Conservation (phyloP, 2,329 filamentous ascomycete species). For the Metarhizium robertsii region DNA sequence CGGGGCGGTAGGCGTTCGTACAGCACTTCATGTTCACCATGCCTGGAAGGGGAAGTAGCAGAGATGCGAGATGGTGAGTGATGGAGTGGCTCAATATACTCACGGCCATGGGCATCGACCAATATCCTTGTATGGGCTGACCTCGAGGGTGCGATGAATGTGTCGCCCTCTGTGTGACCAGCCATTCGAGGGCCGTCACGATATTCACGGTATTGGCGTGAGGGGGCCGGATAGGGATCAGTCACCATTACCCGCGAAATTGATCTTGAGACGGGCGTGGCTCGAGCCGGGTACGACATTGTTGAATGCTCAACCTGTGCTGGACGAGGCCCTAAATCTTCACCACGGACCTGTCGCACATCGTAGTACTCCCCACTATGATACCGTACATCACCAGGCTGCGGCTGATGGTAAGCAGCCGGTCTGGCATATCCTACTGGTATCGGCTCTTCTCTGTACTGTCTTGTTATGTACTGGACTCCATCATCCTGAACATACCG, state of each 20-base stretch:
- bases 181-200: slow-evolving; percentile 35
- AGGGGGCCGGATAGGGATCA: slow-evolving; percentile 29
- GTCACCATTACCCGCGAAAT: slow-evolving; percentile 33
- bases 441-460: slow-evolving; percentile 20
- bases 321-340: slow-evolving; percentile 23
- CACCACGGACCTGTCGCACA: slow-evolving; percentile 19
- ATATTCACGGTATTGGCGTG: slow-evolving; percentile 34
- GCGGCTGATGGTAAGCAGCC: slow-evolving; percentile 1
- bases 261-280: slow-evolving; percentile 28
- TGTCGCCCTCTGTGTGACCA: slow-evolving; percentile 38
- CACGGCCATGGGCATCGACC: slow-evolving; percentile 73
- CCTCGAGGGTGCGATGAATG: slow-evolving; percentile 40
- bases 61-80: slow-evolving; percentile 40
- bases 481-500: slow-evolving; percentile 28
- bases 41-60: slow-evolving; percentile 35
- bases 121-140: slow-evolving; percentile 59
- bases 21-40: slow-evolving; percentile 44
- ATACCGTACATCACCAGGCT: slow-evolving; percentile 21
- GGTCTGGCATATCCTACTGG: slow-evolving; percentile 1
- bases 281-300: slow-evolving; percentile 27
- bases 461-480: slow-evolving; percentile 22
- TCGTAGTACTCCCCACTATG: slow-evolving; percentile 22
- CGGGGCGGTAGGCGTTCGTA: slow-evolving; percentile 56
- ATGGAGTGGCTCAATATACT: slow-evolving; percentile 53
- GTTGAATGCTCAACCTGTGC: slow-evolving; percentile 23